Evolutionary conservation across 2,329 filamentous ascomycete genomes (phyloP), one percentile per base, ranked within the genome.

Genomic region (Sporothrix mexicana): DNA sequence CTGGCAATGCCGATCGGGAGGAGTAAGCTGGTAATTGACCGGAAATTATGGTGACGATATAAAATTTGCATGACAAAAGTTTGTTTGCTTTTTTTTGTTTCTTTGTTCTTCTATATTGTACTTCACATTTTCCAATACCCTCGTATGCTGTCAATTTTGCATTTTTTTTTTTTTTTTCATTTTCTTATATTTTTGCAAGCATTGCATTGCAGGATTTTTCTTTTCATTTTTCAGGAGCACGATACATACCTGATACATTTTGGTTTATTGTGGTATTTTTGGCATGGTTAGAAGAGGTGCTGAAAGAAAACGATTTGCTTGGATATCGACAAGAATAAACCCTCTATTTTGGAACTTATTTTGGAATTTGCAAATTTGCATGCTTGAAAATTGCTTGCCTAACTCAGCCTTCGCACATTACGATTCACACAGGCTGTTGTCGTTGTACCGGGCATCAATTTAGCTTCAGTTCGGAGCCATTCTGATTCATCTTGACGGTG

Each of bases 21-120:
- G n/a, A 70, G 68, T 61, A 20, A 59, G 20, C 30, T 5, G 17
- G 25, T 36, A 41, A 13, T 17, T n/a, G 55, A 25, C n/a, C 55
- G 25, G 15, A 20, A 12, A 41, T 55, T 20, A 23, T 5, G n/a
- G 10, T 10, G 51, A 55, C 51, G 51, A 55, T 55, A 5, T 10
- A 55, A n/a, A 45, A 62, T 23, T 70, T 61, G 69, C 69, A 61
- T 41, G 69, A 70, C 25, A 68, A 70, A 62, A 62, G 69, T 49
- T 70, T 53, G 30, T 3, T 7, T 70, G 69, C 49, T 17, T 59
- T 61, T 57, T 30, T 70, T 15, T 5, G n/a, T 23, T 64, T 64
- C 3, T 61, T 69, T 20, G 1, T 49, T 49, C 25, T 45, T 7
- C 43, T 45, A 10, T 6, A 41, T 43, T 70, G 9, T 71, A 9